Percentiles rank a stretch among this genome's conserved stretches.
phyloP scores from a whole-genome alignment of 768 basidiomycete species.

The Trametes maxima region DNA sequence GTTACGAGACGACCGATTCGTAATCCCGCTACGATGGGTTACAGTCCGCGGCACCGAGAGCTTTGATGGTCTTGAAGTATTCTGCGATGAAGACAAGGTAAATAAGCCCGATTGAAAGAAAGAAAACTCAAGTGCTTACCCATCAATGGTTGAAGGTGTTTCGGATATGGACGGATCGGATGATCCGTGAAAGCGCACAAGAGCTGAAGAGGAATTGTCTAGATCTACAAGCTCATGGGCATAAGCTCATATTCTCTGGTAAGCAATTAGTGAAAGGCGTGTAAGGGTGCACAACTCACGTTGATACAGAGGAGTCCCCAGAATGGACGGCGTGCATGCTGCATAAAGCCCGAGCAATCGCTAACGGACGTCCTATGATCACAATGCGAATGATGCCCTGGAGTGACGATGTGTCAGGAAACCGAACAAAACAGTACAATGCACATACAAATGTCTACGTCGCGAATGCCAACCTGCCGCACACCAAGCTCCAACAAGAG shows the following conservation, averaged over 20 bases:
- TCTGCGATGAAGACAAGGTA: neutral
- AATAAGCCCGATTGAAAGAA: neutral
- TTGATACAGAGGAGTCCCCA: neutral
- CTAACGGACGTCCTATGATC: constrained; percentile 9
- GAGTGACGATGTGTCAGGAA: constrained; percentile 47
- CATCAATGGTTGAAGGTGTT: too few relatives aligned
- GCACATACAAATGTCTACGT: constrained; percentile 48
- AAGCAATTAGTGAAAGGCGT: too few relatives aligned
- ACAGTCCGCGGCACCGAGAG: neutral
- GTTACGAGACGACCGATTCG: constrained; percentile 4
- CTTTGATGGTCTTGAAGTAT: constrained; percentile 9
- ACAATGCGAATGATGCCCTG: constrained; percentile 6
- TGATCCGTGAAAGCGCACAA: too few relatives aligned
- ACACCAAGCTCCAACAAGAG: constrained; percentile 39
- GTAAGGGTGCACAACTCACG: too few relatives aligned
- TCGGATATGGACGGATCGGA: too few relatives aligned
- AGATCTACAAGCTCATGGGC: too few relatives aligned
- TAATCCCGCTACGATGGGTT: constrained; percentile 27
- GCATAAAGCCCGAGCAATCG: constrained; percentile 9
- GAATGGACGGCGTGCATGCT: neutral
- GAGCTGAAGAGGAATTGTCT: too few relatives aligned
- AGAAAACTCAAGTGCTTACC: neutral
- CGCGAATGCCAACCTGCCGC: constrained; percentile 40
- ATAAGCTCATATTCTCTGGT: too few relatives aligned
- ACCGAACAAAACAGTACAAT: constrained; percentile 47